Base-by-base conservation (phyloP, 176 grass and related monocot species). In the Carex myosuroides region DNA sequence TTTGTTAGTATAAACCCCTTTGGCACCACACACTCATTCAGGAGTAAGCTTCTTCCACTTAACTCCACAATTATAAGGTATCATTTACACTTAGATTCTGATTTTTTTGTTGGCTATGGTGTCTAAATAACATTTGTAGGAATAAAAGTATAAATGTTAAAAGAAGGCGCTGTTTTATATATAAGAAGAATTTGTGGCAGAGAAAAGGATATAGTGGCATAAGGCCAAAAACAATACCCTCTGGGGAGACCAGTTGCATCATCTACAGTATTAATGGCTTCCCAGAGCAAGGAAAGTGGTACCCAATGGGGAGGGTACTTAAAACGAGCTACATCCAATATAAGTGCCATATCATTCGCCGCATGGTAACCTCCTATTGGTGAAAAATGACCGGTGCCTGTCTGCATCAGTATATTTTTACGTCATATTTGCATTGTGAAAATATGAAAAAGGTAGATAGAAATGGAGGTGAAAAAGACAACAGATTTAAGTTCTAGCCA, bases 241-340 rank as follows among this genome's bases (percentile, higher is more conserved):
- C 95, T 91, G 53, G 69, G 79, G 74, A 85, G 82, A 12, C 91
- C 89, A 67, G 96, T 98, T 67, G 91, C 79, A 70, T 95, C 85
- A 86, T 98, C 96, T 56, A 85, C 76, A 32, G 96, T 92, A 87
- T 94, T 89, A 88, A 98, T 95, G 52, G 95, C 95, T 82, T 95
- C 90, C 92, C 95, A 98, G 76, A 98, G 92, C 54, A 95, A 89
- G 66, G 83, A n/a, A 78, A 98, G 24, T 50, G 92, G 92, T 62
- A 95, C 95, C 95, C 95, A 98, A 58, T 98, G 95, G 2, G 95
- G 91, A 72, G 92, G 92, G 79, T 98, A 98, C 44, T 98, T 98
- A 81, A 98, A 98, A 32, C 95, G 91, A 3, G 95, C 95, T 3
- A 95, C 92, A 85, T 98, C 95, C 63, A 98, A 76, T 89, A 98